phyloP scores from a whole-genome alignment of 352 stramenopile genomes.

The Pythium plurisporium region DNA sequence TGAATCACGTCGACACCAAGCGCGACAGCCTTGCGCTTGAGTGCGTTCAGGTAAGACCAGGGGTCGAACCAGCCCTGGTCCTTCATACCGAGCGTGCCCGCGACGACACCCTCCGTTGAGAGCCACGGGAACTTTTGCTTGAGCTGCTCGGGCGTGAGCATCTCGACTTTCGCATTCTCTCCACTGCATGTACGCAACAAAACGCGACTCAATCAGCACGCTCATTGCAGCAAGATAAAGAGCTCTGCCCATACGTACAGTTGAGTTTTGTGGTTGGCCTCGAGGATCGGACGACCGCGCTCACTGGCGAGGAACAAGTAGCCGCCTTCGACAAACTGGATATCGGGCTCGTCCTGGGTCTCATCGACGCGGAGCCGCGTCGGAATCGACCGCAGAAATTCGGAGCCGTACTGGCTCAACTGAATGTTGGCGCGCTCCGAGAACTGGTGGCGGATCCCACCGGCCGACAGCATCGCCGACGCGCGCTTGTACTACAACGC shows the following conservation, averaged over 20 bases:
- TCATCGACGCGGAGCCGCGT: conserved; percentile 44
- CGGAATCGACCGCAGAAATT: conserved; percentile 57
- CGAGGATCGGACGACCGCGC: conserved; percentile 48
- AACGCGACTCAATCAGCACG: too few species aligned
- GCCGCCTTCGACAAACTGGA: conserved; percentile 76
- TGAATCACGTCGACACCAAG: conserved; percentile 70
- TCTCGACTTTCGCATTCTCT: conserved; percentile 41
- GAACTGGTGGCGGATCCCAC: conserved; percentile 82
- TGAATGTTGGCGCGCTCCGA: conserved; percentile 69
- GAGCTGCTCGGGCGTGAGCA: conserved; percentile 51
- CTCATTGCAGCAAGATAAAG: background rate
- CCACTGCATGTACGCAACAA: conserved; percentile 24
- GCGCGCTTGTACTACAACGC: conserved; percentile 72
- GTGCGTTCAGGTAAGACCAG: conserved; percentile 69
- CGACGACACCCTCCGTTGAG: conserved; percentile 51
- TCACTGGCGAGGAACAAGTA: conserved; percentile 79
- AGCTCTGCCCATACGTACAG: conserved; percentile 30
- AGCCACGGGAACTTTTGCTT: conserved; percentile 74
- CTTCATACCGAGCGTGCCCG: conserved; percentile 57
- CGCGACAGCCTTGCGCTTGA: conserved; percentile 69
- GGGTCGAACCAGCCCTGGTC: conserved; percentile 85
- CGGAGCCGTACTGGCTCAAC: conserved; percentile 76
- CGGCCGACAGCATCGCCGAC: conserved; percentile 69
- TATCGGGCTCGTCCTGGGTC: conserved; percentile 50
- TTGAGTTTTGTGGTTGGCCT: conserved; percentile 56